Conservation (phyloP, 139 green algal genomes). For the Micractinium sp. region DNA sequence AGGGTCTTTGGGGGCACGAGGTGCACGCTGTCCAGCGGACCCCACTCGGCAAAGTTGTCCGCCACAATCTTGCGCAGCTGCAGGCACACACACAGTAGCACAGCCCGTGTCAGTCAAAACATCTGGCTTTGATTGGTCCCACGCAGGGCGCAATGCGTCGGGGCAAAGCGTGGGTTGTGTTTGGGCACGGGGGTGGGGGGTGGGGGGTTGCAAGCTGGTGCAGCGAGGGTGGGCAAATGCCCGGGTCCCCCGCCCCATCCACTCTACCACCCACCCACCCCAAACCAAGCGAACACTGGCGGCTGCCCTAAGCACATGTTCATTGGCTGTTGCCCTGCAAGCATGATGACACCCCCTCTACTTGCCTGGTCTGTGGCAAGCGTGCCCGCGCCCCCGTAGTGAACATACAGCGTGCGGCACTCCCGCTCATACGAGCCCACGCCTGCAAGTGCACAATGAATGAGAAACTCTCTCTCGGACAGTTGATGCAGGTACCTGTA, state of each 20-base stretch:
- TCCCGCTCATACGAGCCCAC: constrained; percentile 68
- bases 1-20: constrained; percentile 72
- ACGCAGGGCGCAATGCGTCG: not conserved
- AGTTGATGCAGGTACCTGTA: too few species aligned
- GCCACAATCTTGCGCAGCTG: constrained; percentile 42
- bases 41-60: constrained; percentile 66
- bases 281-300: not conserved
- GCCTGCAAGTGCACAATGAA: not conserved
- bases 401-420: constrained; percentile 69
- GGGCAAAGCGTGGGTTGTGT: not conserved
- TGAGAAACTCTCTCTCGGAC: too few species aligned
- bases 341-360: too few species aligned
- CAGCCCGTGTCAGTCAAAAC: too few species aligned
- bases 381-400: constrained; percentile 64
- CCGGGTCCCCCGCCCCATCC: too few species aligned
- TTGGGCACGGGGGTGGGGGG: too few species aligned
- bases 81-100: not conserved
- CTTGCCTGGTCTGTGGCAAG: constrained; percentile 49
- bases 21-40: constrained; percentile 66
- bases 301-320: too few species aligned
- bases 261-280: not conserved
- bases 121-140: too few species aligned
- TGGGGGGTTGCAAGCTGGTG: too few species aligned
- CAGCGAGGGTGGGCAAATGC: too few species aligned
- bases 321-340: not conserved